Conservation (phyloP, 1,139 yeast genomes). For the Debaryomycetaceae sp. region DNA sequence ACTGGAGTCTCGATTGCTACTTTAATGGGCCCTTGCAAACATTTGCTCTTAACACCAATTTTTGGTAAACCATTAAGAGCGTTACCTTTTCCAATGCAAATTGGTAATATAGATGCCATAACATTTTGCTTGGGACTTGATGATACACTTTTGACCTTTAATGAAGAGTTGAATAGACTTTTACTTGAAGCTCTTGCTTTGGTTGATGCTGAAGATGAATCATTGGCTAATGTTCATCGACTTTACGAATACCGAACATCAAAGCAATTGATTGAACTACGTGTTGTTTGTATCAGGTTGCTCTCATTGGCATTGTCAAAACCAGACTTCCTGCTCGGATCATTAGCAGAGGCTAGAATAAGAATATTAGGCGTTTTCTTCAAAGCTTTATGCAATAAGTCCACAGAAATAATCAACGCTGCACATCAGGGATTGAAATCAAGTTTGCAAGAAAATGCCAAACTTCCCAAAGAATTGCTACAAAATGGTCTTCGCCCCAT, state of each 20-base stretch:
- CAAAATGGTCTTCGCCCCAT: constrained; percentile 95
- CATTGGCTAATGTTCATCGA: constrained; percentile 82
- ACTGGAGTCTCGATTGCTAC: constrained; percentile 68
- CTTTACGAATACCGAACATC: constrained; percentile 84
- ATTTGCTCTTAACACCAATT: constrained; percentile 81
- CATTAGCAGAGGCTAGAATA: constrained; percentile 79
- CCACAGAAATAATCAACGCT: constrained; percentile 86
- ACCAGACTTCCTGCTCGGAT: constrained; percentile 71
- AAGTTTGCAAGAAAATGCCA: constrained; percentile 81
- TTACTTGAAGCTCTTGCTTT: constrained; percentile 87
- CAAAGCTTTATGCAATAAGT: constrained; percentile 84
- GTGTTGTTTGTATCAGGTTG: constrained; percentile 85
- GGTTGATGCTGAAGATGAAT: constrained; percentile 97
- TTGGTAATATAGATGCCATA: constrained; percentile 95
- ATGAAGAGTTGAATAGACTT: constrained; percentile 82
- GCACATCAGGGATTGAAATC: constrained; percentile 86
- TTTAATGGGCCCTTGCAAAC: constrained; percentile 79
- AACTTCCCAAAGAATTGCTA: constrained; percentile 85
- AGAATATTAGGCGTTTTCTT: constrained; percentile 90
- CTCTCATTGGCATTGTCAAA: constrained; percentile 81
- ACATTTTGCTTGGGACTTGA: constrained; percentile 83
- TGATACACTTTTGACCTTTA: constrained; percentile 76
- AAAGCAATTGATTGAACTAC: constrained; percentile 76
- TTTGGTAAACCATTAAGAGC: constrained; percentile 97
- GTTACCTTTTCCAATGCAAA: constrained; percentile 96